Conservation (phyloP, 805 yeast species). For the Babjeviella inositovora region DNA sequence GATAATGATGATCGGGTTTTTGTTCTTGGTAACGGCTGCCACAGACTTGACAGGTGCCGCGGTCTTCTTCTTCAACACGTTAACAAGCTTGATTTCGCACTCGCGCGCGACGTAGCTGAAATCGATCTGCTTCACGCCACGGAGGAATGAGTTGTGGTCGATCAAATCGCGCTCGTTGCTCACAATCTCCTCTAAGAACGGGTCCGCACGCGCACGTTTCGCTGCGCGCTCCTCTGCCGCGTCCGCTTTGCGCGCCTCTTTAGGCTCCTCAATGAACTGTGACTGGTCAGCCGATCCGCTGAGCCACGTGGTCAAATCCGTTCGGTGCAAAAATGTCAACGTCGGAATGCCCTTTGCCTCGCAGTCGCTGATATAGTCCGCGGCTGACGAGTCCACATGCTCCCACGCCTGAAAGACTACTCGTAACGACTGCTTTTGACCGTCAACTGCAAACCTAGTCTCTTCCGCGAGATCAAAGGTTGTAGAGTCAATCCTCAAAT, state of each 20-base stretch:
- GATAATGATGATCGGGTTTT: constrained; percentile 58
- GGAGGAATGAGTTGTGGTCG: constrained; percentile 42
- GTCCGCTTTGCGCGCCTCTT: constrained; percentile 2
- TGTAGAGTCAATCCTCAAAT: no score
- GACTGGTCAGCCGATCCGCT: constrained; percentile 50
- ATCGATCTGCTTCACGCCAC: constrained; percentile 54
- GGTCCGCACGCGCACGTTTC: constrained; percentile 22
- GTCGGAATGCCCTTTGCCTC: constrained; percentile 47
- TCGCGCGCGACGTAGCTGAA: constrained; percentile 57
- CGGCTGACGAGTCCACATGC: constrained; percentile 53
- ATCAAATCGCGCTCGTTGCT: constrained; percentile 27
- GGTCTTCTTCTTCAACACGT: constrained; percentile 21
- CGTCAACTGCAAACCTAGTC: constrained; percentile 44
- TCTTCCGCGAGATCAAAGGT: constrained; percentile 18
- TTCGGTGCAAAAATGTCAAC: constrained; percentile 70
- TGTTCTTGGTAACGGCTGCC: constrained; percentile 4
- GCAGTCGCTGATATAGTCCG: constrained; percentile 70
- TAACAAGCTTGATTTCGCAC: constrained; percentile 40
- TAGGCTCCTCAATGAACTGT: constrained; percentile 22
- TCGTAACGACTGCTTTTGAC: constrained; percentile 28
- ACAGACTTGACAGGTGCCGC: not conserved
- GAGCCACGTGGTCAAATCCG: constrained; percentile 73
- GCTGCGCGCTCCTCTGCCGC: constrained; percentile 2
- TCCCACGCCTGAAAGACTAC: constrained; percentile 69
- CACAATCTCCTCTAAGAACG: constrained; percentile 27